These are phyloP conservation scores for Hirschioporus abietinus DNA, from an alignment of 768 basidiomycete genomes.

Conservation along the genomic window DNA sequence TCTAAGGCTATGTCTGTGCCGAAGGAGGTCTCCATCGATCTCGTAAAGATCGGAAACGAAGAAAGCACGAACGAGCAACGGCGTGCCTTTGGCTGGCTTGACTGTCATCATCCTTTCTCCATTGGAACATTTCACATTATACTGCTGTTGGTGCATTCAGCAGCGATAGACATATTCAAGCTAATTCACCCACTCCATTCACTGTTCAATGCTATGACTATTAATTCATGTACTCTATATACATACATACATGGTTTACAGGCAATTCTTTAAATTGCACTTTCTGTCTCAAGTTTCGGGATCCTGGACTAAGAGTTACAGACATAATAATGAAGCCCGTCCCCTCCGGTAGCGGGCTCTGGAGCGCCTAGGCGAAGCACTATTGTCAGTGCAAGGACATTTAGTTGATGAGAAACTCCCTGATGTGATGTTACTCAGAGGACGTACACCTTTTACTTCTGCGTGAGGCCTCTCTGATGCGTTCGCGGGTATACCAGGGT, in stretches of 20 bases:
- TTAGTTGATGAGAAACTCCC: too few relatives aligned
- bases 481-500: too few relatives aligned
- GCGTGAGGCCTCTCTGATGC: too few relatives aligned
- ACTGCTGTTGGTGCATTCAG: neutral
- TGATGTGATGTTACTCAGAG: too few relatives aligned
- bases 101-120: neutral
- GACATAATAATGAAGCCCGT: neutral
- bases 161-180: neutral
- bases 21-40: constrained; percentile 49
- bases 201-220: neutral
- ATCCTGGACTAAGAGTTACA: too few relatives aligned
- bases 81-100: constrained; percentile 29
- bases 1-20: constrained; percentile 45
- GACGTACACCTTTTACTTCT: too few relatives aligned
- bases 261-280: too few relatives aligned
- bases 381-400: too few relatives aligned
- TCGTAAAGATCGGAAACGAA: constrained; percentile 46
- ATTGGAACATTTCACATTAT: neutral
- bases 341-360: too few relatives aligned
- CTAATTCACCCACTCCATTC: neutral
- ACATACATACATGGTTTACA: neutral
- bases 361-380: too few relatives aligned
- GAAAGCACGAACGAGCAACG: constrained; percentile 51
- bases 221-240: neutral
- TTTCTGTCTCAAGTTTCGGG: too few relatives aligned